Evolutionary conservation across 208 protist genomes (phyloP).

Genomic region (Endotrypanum monterogeii): DNA sequence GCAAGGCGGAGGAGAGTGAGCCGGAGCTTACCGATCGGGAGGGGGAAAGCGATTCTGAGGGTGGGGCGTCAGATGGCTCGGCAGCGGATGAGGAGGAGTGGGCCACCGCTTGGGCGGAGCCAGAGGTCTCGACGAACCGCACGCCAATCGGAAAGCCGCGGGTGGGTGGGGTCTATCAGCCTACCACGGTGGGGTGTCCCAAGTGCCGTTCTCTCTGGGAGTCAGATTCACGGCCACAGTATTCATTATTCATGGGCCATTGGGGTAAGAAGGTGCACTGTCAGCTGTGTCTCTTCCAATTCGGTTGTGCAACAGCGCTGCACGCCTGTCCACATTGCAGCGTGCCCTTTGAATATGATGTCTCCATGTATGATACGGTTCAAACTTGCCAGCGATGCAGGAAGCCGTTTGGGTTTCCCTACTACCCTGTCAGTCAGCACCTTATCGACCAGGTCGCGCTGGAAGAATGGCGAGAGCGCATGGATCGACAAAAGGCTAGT

Average conservation of each 20-base stretch:
- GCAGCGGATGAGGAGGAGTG: slow-evolving; percentile 28
- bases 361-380: slow-evolving; percentile 71
- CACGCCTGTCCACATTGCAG: slow-evolving; percentile 86
- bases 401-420: slow-evolving; percentile 75
- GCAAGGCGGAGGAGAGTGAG: slow-evolving; percentile 27
- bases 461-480: slow-evolving; percentile 67
- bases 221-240: slow-evolving; percentile 76
- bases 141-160: slow-evolving; percentile 63
- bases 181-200: slow-evolving; percentile 70
- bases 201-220: slow-evolving; percentile 74
- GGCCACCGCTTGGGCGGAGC: slow-evolving; percentile 29
- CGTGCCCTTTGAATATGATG: slow-evolving; percentile 73
- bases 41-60: slow-evolving; percentile 30
- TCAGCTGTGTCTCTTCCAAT: slow-evolving; percentile 81
- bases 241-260: slow-evolving; percentile 88
- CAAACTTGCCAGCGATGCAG: slow-evolving; percentile 58
- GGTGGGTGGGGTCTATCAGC: slow-evolving; percentile 44
- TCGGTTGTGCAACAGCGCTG: slow-evolving; percentile 75
- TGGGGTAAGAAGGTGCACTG: slow-evolving; percentile 85
- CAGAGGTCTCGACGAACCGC: slow-evolving; percentile 73
- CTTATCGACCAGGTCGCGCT: slow-evolving; percentile 63
- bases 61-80: slow-evolving; percentile 23
- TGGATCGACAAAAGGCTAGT: slow-evolving; percentile 34
- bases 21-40: slow-evolving; percentile 31
- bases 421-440: slow-evolving; percentile 80